phyloP scores from a whole-genome alignment of 345 rosid species.

The Schrenkiella parvula region DNA sequence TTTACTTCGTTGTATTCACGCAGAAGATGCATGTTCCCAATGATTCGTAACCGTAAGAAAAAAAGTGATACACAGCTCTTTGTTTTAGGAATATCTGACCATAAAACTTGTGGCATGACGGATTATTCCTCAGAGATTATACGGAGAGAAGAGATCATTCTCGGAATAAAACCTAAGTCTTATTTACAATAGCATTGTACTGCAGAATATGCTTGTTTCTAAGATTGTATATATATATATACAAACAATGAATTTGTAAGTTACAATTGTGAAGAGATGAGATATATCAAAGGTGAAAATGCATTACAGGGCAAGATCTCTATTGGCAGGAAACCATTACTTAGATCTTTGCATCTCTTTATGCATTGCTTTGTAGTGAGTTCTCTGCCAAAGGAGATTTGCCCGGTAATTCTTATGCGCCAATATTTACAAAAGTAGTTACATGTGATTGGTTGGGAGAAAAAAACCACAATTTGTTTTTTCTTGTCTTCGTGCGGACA shows the following conservation, averaged over 20 bases:
- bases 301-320: slow-evolving; percentile 36
- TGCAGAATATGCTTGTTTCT: slow-evolving; percentile 2
- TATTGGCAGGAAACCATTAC: slow-evolving; percentile 31
- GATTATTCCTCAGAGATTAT: slow-evolving; percentile 8
- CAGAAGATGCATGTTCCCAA: background rate
- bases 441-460: background rate
- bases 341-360: slow-evolving; percentile 6
- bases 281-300: slow-evolving; percentile 21
- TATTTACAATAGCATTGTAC: slow-evolving; percentile 21
- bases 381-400: slow-evolving; percentile 37
- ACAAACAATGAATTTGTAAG: background rate
- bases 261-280: slow-evolving; percentile 9
- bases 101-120: background rate
- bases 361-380: slow-evolving; percentile 24
- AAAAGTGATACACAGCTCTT: slow-evolving; percentile 10
- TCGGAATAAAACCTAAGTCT: background rate
- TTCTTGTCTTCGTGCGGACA: background rate
- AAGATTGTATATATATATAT: slow-evolving; percentile 23
- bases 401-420: slow-evolving; percentile 29
- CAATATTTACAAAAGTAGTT: background rate
- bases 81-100: slow-evolving; percentile 14
- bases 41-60: background rate
- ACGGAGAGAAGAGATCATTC: slow-evolving; percentile 6
- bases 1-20: background rate
- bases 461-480: background rate